Evolutionary conservation across 2,329 filamentous ascomycete genomes (phyloP).

Genomic region (Phyllosticta paracitricarpa): DNA sequence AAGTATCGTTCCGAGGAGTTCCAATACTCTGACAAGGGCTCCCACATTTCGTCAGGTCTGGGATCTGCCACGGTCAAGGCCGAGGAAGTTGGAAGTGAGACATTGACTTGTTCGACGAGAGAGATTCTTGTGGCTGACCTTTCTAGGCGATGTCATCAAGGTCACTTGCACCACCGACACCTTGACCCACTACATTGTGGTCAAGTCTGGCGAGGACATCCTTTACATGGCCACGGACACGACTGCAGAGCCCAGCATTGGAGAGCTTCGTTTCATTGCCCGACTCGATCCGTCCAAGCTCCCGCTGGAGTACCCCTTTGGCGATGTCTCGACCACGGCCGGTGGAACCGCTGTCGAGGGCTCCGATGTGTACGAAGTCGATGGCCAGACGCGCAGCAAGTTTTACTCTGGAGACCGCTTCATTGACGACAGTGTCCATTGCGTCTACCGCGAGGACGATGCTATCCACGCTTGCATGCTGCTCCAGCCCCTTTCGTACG

Average conservation of each 20-base stretch:
- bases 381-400: constrained; percentile 55
- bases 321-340: constrained; percentile 43
- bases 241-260: constrained; percentile 32
- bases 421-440: constrained; percentile 57
- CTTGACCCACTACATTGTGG: constrained; percentile 56
- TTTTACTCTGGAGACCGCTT: constrained; percentile 62
- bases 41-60: constrained; percentile 51
- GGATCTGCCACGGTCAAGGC: constrained; percentile 48
- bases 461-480: constrained; percentile 52
- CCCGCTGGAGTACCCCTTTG: constrained; percentile 27
- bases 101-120: constrained; percentile 6
- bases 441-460: constrained; percentile 42
- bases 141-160: constrained; percentile 42
- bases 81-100: constrained; percentile 21
- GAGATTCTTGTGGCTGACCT: constrained; percentile 3
- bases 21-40: constrained; percentile 42
- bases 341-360: constrained; percentile 47
- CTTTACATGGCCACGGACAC: constrained; percentile 51
- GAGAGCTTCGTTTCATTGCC: constrained; percentile 55
- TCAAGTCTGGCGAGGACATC: constrained; percentile 49
- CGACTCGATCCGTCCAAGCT: constrained; percentile 41
- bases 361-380: constrained; percentile 43
- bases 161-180: constrained; percentile 50
- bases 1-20: constrained; percentile 49
- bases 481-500: constrained; percentile 45